phyloP scores from a whole-genome alignment of 371 early-diverging fungal species.

The Circinella minor region DNA sequence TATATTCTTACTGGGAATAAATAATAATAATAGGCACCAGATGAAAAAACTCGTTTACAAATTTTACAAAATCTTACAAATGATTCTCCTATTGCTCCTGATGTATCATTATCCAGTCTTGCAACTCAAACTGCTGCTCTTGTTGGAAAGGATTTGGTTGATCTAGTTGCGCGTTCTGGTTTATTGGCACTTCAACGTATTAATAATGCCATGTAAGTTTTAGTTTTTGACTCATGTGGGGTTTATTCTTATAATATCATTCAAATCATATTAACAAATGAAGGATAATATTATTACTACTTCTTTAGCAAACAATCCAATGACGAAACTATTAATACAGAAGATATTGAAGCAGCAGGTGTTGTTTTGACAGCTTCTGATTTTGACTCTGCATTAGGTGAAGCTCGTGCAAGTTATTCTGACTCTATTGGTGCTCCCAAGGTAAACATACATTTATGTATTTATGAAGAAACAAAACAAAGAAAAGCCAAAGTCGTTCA shows the following conservation, averaged over 20 bases:
- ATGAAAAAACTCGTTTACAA: conserved; percentile 67
- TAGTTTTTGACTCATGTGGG: neutral
- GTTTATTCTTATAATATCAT: no score
- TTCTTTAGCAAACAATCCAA: neutral
- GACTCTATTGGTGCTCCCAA: conserved; percentile 96
- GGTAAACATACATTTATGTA: conserved; percentile 26
- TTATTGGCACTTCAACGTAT: conserved; percentile 71
- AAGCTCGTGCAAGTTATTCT: conserved; percentile 83
- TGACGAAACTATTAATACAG: conserved; percentile 27
- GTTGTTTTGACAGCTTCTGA: conserved; percentile 76
- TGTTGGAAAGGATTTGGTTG: conserved; percentile 82
- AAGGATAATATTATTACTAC: no score
- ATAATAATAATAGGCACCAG: conserved; percentile 57
- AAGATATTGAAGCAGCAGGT: conserved; percentile 72
- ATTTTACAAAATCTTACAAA: conserved; percentile 63
- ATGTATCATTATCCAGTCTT: conserved; percentile 70
- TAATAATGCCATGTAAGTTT: conserved; percentile 55
- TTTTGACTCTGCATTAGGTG: conserved; percentile 78
- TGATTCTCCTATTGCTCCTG: conserved; percentile 69
- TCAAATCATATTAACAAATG: no score
- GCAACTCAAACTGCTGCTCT: conserved; percentile 94
- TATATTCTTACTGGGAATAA: neutral
- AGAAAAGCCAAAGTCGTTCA: no score
- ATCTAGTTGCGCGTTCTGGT: conserved; percentile 77
- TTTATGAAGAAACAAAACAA: no score